Evolutionary conservation across 345 rosid species (phyloP).

Genomic region (Euphorbia lathyris): DNA sequence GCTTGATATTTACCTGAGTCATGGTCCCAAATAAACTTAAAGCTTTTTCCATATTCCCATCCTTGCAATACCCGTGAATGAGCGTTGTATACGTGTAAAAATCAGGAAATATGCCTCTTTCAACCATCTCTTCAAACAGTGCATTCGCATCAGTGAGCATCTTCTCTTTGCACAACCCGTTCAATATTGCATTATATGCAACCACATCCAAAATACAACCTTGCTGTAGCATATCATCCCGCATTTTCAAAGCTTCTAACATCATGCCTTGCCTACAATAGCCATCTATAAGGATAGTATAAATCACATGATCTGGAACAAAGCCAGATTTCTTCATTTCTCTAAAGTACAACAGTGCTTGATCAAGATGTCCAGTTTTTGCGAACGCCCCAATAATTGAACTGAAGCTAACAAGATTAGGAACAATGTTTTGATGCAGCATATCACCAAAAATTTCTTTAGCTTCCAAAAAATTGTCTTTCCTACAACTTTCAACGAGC

Average conservation of each 20-base stretch:
- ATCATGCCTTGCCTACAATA: slow-evolving; percentile 56
- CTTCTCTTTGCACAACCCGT: slow-evolving; percentile 70
- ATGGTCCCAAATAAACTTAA: slow-evolving; percentile 48
- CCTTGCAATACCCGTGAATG: slow-evolving; percentile 74
- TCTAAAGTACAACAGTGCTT: slow-evolving; percentile 48
- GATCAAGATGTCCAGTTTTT: slow-evolving; percentile 46
- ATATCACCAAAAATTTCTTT: slow-evolving; percentile 53
- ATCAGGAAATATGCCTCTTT: slow-evolving; percentile 62
- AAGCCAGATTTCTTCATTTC: slow-evolving; percentile 51
- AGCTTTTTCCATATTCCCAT: slow-evolving; percentile 60
- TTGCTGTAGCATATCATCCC: slow-evolving; percentile 65
- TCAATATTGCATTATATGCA: slow-evolving; percentile 63
- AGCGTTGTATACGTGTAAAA: slow-evolving; percentile 71
- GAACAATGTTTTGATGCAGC: slow-evolving; percentile 41
- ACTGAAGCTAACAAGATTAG: slow-evolving; percentile 70
- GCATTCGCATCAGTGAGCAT: slow-evolving; percentile 65
- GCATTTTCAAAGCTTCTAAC: slow-evolving; percentile 53
- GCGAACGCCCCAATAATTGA: slow-evolving; percentile 50
- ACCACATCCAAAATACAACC: slow-evolving; percentile 76
- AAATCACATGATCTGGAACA: slow-evolving; percentile 62
- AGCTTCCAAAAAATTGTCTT: slow-evolving; percentile 45
- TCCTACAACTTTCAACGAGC: slow-evolving; percentile 65
- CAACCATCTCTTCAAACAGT: slow-evolving; percentile 59
- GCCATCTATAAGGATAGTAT: slow-evolving; percentile 74
- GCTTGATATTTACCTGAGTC: slow-evolving; percentile 55